phyloP scores from a whole-genome alignment of 2,329 filamentous ascomycete species.

The Exserohilum rostratum region DNA sequence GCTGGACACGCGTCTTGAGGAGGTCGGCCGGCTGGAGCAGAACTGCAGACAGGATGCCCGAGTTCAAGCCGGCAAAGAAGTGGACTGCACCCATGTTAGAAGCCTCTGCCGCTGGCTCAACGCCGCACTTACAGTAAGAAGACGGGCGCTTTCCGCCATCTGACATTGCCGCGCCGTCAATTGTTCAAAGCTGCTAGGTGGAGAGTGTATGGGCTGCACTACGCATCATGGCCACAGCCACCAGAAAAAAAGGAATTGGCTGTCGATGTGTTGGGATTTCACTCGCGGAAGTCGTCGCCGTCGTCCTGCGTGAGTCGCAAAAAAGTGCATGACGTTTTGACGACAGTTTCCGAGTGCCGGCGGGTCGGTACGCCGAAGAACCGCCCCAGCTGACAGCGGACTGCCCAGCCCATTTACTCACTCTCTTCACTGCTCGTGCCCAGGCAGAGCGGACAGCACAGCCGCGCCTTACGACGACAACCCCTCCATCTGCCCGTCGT shows the following conservation, averaged over 20 bases:
- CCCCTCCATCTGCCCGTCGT: constrained; percentile 6
- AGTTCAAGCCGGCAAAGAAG: constrained; percentile 85
- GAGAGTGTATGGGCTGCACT: constrained; percentile 10
- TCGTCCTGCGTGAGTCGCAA: constrained; percentile 2
- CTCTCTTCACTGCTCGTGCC: background rate
- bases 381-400: too few relatives aligned
- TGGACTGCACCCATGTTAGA: constrained; percentile 59
- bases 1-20: constrained; percentile 94
- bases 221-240: constrained; percentile 16
- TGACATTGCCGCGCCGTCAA: constrained; percentile 55
- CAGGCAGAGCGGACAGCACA: background rate
- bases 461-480: background rate
- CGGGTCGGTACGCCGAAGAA: constrained; percentile 19
- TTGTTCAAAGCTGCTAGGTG: constrained; percentile 29
- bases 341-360: constrained; percentile 14
- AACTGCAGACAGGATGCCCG: constrained; percentile 84
- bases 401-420: too few relatives aligned
- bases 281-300: background rate
- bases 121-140: constrained; percentile 53
- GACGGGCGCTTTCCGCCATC: constrained; percentile 58
- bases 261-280: background rate
- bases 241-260: background rate
- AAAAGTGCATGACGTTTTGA: constrained; percentile 27
- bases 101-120: background rate
- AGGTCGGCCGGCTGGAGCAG: constrained; percentile 94